Base-by-base conservation (phyloP, 257 asterid species). In the Leptodermis oblonga region DNA sequence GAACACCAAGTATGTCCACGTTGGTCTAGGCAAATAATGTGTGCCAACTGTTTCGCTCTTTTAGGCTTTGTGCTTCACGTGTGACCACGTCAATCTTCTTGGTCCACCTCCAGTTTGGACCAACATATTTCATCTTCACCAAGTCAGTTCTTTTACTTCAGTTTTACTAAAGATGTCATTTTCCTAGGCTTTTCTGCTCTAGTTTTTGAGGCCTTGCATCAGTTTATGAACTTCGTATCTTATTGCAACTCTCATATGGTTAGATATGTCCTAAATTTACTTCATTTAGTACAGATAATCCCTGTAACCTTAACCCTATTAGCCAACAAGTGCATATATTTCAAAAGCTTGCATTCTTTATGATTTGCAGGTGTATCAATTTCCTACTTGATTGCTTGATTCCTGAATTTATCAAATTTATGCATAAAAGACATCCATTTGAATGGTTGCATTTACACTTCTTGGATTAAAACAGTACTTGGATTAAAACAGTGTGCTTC, bases 81-180 rank as follows among this genome's bases (percentile, higher is more conserved):
- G 51, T 68, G 51, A 52, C 63, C 51, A 22, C 31, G 51, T 34
- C 30, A 51, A 51, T 17, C 42, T 67, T 34, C 49, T 56, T 52
- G 72, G 63, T 22, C 71, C 62, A 51, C 62, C 62, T 4, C 51
- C 48, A 51, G 51, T 37, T 51, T 52, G n/a, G 36, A 51, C 51
- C 36, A 22, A 28, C 51, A 51, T 13, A 52, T 41, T 51, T 68
- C 39, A 22, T 51, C 62, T 51, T 67, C 53, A 49, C 51, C 62
- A n/a, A n/a, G 48, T 56, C 71, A 34, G 46, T 20, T 51, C 23
- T 18, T 11, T n/a, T 18, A 26, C 13, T 18, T 42, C 18, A 51
- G 28, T 17, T 31, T 51, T n/a, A 13, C 37, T 49, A 31, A n/a
- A 20, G 41, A 34, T 54, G 46, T 34, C 36, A 22, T 45, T 67